A percentile compares a stretch with the other conserved stretches of the same genome.
Evolutionary conservation across 2,329 filamentous ascomycete species (phyloP).

Genomic region (Xylariales sp.): DNA sequence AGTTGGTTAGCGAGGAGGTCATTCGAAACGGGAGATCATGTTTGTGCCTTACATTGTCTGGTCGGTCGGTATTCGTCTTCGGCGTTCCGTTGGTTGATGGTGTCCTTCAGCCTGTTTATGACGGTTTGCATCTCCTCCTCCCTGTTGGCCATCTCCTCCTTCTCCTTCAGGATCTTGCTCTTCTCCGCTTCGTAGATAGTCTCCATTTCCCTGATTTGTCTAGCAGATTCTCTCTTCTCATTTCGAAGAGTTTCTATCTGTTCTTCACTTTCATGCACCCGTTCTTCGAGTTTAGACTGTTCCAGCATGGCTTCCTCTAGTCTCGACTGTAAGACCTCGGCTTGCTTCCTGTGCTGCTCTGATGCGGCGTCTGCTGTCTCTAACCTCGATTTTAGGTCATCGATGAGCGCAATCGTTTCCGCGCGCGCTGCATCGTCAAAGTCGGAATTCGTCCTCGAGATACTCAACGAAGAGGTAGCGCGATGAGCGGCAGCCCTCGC

Average conservation of each 20-base stretch:
- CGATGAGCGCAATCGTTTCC: conserved; percentile 72
- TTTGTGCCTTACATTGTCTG: conserved; percentile 46
- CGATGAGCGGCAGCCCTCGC: conserved; percentile 65
- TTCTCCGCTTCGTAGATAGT: conserved; percentile 89
- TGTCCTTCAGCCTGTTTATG: conserved; percentile 89
- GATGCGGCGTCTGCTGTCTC: conserved; percentile 74
- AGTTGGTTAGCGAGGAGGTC: conserved; percentile 15
- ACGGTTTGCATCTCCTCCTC: conserved; percentile 89
- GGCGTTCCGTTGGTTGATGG: conserved; percentile 64
- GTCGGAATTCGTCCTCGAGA: conserved; percentile 38
- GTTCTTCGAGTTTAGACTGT: conserved; percentile 83
- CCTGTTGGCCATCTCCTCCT: conserved; percentile 77
- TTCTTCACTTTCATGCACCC: conserved; percentile 80
- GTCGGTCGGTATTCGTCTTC: conserved; percentile 55
- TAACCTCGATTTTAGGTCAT: conserved; percentile 79
- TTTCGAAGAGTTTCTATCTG: conserved; percentile 75
- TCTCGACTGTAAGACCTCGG: conserved; percentile 77
- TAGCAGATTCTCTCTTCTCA: conserved; percentile 77
- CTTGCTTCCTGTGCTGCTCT: conserved; percentile 78
- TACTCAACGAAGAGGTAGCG: conserved; percentile 41
- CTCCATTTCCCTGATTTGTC: conserved; percentile 87
- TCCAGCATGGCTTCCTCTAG: conserved; percentile 82
- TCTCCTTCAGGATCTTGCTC: conserved; percentile 82
- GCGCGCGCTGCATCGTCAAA: conserved; percentile 71
- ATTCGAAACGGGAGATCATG: background rate